phyloP scores from a whole-genome alignment of 768 basidiomycete species.

The Kockovaella imperatae region DNA sequence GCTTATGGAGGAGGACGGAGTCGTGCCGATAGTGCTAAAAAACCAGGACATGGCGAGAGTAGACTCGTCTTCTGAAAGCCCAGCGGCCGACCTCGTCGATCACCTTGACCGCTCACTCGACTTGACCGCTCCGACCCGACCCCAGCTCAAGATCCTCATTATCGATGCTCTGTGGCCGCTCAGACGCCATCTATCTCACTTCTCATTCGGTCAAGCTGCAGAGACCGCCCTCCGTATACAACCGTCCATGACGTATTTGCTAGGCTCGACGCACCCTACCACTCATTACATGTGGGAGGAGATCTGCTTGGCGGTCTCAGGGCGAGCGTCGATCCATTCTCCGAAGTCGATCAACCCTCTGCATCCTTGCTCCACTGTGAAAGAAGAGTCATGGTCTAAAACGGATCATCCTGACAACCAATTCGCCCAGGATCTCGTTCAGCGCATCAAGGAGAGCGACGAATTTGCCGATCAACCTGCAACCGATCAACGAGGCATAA shows the following conservation, averaged over 20 bases:
- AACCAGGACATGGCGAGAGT: background rate
- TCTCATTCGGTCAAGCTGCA: conserved; percentile 62
- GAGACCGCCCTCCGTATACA: conserved; percentile 53
- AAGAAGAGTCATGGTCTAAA: conserved; percentile 41
- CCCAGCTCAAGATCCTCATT: conserved; percentile 53
- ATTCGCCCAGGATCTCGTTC: conserved; percentile 46
- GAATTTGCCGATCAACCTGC: conserved; percentile 47
- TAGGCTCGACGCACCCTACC: conserved; percentile 69
- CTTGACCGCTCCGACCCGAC: conserved; percentile 17
- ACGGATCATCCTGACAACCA: conserved; percentile 40
- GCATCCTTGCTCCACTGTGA: no score
- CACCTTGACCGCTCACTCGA: no score
- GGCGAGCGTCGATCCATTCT: no score
- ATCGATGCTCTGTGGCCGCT: conserved; percentile 66
- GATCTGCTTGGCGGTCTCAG: no score
- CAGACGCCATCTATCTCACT: conserved; percentile 64
- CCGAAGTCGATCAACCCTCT: no score
- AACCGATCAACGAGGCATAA: conserved; percentile 47
- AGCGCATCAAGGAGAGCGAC: conserved; percentile 50
- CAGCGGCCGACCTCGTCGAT: no score
- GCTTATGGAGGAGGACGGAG: conserved; percentile 1
- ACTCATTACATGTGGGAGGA: conserved; percentile 67
- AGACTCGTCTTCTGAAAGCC: no score
- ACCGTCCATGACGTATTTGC: conserved; percentile 60
- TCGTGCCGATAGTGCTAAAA: background rate